These are phyloP conservation scores for Tetraselmis striata DNA, from an alignment of 139 green algal species.

Conservation along the genomic window DNA sequence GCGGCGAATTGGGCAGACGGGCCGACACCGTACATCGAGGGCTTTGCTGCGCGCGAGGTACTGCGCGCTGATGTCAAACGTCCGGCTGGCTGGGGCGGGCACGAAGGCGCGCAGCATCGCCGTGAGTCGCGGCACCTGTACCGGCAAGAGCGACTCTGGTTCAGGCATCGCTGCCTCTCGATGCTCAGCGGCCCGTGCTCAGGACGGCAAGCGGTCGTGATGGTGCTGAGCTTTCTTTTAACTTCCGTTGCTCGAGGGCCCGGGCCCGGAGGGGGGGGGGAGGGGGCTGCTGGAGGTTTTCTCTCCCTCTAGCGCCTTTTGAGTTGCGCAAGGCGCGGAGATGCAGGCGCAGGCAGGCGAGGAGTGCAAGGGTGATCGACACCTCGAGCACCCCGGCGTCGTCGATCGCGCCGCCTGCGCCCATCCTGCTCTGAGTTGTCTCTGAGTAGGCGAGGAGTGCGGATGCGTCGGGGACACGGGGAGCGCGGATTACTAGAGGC, in stretches of 20 bases:
- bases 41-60: conserved; percentile 23
- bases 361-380: too few relatives aligned
- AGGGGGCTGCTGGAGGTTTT: background rate
- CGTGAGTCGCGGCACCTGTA: conserved; percentile 20
- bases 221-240: too few relatives aligned
- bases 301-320: background rate
- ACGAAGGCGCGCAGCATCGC: conserved; percentile 43
- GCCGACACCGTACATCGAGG: conserved; percentile 10
- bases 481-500: too few relatives aligned
- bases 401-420: background rate
- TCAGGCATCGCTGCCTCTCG: too few relatives aligned
- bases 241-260: background rate
- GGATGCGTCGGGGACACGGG: too few relatives aligned
- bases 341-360: background rate
- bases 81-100: conserved; percentile 4
- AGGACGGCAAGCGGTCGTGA: too few relatives aligned
- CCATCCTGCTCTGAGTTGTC: too few relatives aligned
- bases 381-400: background rate
- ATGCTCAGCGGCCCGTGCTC: too few relatives aligned
- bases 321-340: background rate
- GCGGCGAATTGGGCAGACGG: background rate
- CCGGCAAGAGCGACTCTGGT: background rate
- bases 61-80: conserved; percentile 22
- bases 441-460: too few relatives aligned
- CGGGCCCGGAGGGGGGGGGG: too few relatives aligned